phyloP scores from a whole-genome alignment of 495 filamentous ascomycete species.

The Penicillium verhagenii region DNA sequence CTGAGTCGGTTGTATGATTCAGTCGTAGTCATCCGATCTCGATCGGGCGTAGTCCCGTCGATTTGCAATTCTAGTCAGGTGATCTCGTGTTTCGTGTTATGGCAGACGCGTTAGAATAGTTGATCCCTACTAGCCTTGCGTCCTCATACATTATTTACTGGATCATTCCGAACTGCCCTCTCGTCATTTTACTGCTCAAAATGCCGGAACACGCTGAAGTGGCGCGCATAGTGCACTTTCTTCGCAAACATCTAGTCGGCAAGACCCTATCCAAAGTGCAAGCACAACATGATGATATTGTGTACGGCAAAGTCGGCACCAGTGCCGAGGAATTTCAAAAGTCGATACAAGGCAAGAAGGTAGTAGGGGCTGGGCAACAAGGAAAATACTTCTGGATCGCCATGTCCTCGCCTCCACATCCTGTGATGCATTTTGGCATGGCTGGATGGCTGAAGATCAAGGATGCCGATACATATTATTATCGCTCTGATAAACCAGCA shows the following conservation, averaged over 20 bases:
- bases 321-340: conserved; percentile 67
- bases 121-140: background rate
- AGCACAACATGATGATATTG: conserved; percentile 71
- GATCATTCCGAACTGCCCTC: background rate
- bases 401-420: conserved; percentile 75
- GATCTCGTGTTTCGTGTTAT: conserved; percentile 22
- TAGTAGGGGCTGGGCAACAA: conserved; percentile 73
- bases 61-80: conserved; percentile 13
- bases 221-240: conserved; percentile 79
- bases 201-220: conserved; percentile 91
- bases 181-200: background rate
- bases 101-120: conserved; percentile 5
- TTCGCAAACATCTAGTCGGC: conserved; percentile 76
- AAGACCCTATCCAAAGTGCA: conserved; percentile 71
- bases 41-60: conserved; percentile 9
- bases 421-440: conserved; percentile 92
- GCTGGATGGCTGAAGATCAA: conserved; percentile 84
- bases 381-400: conserved; percentile 95
- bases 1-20: background rate
- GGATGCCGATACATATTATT: conserved; percentile 72
- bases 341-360: conserved; percentile 72
- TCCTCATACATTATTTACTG: background rate
- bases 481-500: conserved; percentile 61
- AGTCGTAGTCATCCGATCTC: conserved; percentile 3
- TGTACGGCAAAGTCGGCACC: conserved; percentile 88